phyloP scores from a whole-genome alignment of 306 rosid species.

The Prunus mira region DNA sequence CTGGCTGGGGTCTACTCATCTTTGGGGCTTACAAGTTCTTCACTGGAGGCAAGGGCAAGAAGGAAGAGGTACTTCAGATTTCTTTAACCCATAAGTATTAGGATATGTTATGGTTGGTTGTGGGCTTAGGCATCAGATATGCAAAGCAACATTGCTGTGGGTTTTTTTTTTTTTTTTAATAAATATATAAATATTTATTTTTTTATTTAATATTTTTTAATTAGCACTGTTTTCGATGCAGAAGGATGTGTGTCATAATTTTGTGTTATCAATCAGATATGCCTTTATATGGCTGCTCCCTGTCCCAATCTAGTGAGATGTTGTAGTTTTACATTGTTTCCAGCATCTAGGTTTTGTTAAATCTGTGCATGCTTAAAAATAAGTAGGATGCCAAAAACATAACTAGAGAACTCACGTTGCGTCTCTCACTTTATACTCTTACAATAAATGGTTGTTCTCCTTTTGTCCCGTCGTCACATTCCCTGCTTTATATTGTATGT shows the following conservation, averaged over 20 bases:
- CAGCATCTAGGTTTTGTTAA: not conserved
- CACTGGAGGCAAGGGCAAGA: constrained; percentile 71
- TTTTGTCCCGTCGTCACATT: not conserved
- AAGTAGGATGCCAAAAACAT: not conserved
- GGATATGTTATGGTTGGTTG: not conserved
- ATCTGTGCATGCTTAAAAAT: not conserved
- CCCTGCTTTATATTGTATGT: not conserved
- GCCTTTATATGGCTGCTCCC: not conserved
- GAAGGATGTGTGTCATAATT: not conserved
- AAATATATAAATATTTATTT: too few relatives aligned
- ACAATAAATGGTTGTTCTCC: not conserved
- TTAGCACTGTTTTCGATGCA: not conserved
- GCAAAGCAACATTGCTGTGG: too few relatives aligned
- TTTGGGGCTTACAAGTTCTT: constrained; percentile 58
- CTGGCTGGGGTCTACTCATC: constrained; percentile 84
- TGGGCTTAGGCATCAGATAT: not conserved
- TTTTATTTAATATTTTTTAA: not conserved
- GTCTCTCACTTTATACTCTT: not conserved
- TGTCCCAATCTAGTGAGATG: not conserved
- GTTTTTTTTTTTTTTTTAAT: too few relatives aligned
- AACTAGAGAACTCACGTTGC: not conserved
- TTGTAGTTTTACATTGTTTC: not conserved
- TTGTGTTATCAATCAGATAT: not conserved
- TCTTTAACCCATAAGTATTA: not conserved
- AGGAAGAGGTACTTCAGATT: constrained; percentile 70